Evolutionary conservation across 2,329 filamentous ascomycete species (phyloP).

Genomic region (Dactylonectria estremocensis): DNA sequence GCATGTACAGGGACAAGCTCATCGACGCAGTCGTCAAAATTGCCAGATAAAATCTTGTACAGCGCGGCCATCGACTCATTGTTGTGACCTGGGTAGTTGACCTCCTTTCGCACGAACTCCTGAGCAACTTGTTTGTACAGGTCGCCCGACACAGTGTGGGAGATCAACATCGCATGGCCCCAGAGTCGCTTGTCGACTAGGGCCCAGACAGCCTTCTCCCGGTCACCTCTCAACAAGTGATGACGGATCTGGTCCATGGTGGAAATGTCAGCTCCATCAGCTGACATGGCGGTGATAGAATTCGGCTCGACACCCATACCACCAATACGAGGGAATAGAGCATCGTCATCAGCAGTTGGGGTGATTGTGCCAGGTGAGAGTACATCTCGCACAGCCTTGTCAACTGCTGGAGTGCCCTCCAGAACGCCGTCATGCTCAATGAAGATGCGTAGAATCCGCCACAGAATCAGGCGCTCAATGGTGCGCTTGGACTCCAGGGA

Average conservation of each 20-base stretch:
- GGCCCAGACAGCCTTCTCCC: conserved; percentile 93
- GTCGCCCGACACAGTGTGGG: conserved; percentile 82
- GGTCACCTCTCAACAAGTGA: conserved; percentile 83
- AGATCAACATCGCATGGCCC: conserved; percentile 96
- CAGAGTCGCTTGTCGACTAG: conserved; percentile 94
- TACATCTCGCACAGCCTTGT: conserved; percentile 82
- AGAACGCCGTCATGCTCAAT: conserved; percentile 89
- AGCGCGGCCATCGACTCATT: conserved; percentile 91
- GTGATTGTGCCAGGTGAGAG: conserved; percentile 72
- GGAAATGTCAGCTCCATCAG: conserved; percentile 79
- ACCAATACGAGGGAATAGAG: conserved; percentile 42
- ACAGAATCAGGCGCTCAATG: conserved; percentile 86
- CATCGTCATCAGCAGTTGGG: conserved; percentile 45
- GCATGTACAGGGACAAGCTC: conserved; percentile 95
- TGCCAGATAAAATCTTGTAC: conserved; percentile 95
- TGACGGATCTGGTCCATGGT: conserved; percentile 81
- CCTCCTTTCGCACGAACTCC: conserved; percentile 95
- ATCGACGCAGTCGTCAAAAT: conserved; percentile 94
- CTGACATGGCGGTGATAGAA: conserved; percentile 58
- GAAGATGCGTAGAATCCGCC: conserved; percentile 87
- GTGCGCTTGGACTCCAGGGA: conserved; percentile 78
- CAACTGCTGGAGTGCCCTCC: conserved; percentile 79
- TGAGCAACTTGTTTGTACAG: conserved; percentile 94
- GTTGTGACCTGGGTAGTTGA: conserved; percentile 84
- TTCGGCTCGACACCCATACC: conserved; percentile 46